Base-by-base conservation (phyloP, 2,329 filamentous ascomycete species). In the Escovopsis sp. region DNA sequence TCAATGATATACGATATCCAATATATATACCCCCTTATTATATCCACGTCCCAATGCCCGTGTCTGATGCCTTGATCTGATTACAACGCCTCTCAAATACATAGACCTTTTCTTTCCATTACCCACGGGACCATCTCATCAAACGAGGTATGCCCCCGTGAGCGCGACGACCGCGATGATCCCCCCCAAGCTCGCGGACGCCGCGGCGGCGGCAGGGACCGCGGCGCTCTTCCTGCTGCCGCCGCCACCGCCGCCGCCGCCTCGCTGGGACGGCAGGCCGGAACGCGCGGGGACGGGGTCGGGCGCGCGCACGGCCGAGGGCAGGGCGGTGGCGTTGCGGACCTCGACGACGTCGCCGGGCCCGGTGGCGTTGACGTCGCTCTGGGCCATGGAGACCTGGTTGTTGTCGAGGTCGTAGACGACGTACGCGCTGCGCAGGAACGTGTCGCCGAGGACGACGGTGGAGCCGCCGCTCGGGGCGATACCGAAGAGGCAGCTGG, bases 381-480 rank as follows among this genome's bases (percentile, higher is more conserved):
- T 80, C 57, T 81, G 75, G 2, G 80, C 82, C 30, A 86, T 61
- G 2, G 77, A 80, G 49, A 86, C 77, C 59, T 82, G 68, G 55
- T 85, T 77, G 57, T 82, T 84, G 26, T 68, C 73, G 19, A 85
- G 65, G 55, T 86, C 81, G 55, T 83, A 86, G 10, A 87, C 82
- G 12, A 85, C 72, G 51, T 87, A 87, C 0, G 82, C 82, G 33
- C 77, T 81, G 39, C 82, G 69, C 43, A 87, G 64, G 57, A 87
- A 87, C 0, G 82, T 83, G 55, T 86, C 82, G 12, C 82, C 82
- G 26, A 87, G 63, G 2, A 85, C 73, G 36, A 71, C 69, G n/a
- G 71, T 70, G 28, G 69, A 65, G 1, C 58, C 49, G 3, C 68
- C 69, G 2, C 77, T 69, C 1, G 78, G 75, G 3, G 73, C 67